A percentile compares a stretch with the other conserved stretches of the same genome.
Evolutionary conservation across 2,329 filamentous ascomycete species (phyloP).

Genomic region (Monilinia laxa): DNA sequence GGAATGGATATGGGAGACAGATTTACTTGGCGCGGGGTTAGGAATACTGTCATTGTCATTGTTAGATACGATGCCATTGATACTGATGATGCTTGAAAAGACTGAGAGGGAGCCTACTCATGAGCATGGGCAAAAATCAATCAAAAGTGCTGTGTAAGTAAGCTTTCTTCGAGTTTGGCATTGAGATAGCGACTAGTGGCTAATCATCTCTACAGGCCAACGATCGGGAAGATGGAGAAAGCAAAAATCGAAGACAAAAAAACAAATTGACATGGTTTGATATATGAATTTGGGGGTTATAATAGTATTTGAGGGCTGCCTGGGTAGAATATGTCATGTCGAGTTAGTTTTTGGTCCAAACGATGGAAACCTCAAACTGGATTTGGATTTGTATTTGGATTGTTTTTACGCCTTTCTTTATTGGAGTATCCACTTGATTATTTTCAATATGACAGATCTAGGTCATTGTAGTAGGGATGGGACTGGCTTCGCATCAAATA

Average conservation of each 20-base stretch:
- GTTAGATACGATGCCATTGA: slow-evolving; percentile 36
- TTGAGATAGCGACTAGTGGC: background rate
- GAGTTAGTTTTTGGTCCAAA: background rate
- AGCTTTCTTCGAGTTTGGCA: background rate
- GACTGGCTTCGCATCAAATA: background rate
- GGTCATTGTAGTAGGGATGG: background rate
- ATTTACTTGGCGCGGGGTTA: slow-evolving; percentile 23
- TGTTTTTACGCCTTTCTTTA: background rate
- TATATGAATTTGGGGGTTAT: background rate
- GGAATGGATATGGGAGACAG: slow-evolving; percentile 30
- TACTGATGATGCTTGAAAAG: slow-evolving; percentile 39
- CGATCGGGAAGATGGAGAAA: slow-evolving; percentile 1
- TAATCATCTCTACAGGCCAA: slow-evolving; percentile 4
- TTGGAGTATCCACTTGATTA: too few relatives aligned
- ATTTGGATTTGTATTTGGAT: background rate
- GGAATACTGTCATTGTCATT: slow-evolving; percentile 25
- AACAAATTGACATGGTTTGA: background rate
- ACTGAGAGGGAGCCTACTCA: slow-evolving; percentile 36
- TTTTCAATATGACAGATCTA: background rate
- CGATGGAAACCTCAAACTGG: background rate
- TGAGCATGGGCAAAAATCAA: slow-evolving; percentile 34
- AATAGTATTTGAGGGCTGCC: background rate
- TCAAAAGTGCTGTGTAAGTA: slow-evolving; percentile 30
- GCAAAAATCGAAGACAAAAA: background rate
- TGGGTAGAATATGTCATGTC: too few relatives aligned